These are phyloP conservation scores for Arthrobotrys sinensis DNA, from an alignment of 2,329 filamentous ascomycete genomes.

Conservation along the genomic window DNA sequence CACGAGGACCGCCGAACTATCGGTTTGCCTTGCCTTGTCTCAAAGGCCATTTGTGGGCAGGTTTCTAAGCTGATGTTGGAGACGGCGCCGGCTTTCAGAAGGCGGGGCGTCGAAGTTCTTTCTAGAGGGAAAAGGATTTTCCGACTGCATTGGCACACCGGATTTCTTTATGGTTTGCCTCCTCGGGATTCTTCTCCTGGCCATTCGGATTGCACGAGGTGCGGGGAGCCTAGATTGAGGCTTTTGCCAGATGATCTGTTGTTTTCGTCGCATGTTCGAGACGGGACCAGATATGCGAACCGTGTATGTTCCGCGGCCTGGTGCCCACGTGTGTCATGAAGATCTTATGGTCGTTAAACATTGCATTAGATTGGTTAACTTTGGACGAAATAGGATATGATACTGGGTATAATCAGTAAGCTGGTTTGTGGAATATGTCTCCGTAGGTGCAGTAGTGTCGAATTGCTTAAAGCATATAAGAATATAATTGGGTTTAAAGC, in stretches of 20 bases:
- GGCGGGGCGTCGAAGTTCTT: slow-evolving; percentile 21
- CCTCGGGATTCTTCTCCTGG: background rate
- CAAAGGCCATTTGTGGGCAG: background rate
- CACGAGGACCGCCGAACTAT: slow-evolving; percentile 41
- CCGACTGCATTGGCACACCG: slow-evolving; percentile 45
- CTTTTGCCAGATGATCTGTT: slow-evolving; percentile 44
- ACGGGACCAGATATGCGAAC: slow-evolving; percentile 18
- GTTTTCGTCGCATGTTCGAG: slow-evolving; percentile 9
- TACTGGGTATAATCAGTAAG: slow-evolving; percentile 5
- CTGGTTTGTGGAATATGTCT: slow-evolving; percentile 46
- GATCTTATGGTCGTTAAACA: slow-evolving; percentile 11
- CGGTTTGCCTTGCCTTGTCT: slow-evolving; percentile 37
- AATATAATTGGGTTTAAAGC: slow-evolving; percentile 4
- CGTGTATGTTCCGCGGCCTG: slow-evolving; percentile 31
- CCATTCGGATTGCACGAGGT: slow-evolving; percentile 18
- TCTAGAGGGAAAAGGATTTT: slow-evolving; percentile 39
- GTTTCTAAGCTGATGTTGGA: background rate
- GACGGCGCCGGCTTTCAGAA: slow-evolving; percentile 15
- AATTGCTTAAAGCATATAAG: slow-evolving; percentile 15
- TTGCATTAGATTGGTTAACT: slow-evolving; percentile 40
- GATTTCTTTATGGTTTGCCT: slow-evolving; percentile 39
- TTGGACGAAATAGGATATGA: slow-evolving; percentile 24
- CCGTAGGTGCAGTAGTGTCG: slow-evolving; percentile 53
- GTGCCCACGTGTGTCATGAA: slow-evolving; percentile 42
- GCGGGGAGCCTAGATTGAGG: slow-evolving; percentile 33